Evolutionary conservation across 768 basidiomycete genomes (phyloP).

Genomic region (Daedalea quercina): DNA sequence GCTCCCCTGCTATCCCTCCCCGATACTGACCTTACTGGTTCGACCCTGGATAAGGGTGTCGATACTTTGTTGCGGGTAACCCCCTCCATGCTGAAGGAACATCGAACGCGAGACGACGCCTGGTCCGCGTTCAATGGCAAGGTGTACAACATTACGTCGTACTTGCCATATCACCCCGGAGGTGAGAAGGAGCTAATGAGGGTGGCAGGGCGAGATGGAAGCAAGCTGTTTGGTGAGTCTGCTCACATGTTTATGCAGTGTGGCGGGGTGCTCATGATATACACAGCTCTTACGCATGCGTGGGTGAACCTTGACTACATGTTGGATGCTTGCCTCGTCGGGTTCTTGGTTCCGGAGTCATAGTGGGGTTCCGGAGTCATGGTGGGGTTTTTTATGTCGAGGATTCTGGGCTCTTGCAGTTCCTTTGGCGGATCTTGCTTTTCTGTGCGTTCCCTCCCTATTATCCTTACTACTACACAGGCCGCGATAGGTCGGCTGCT

Average conservation of each 20-base stretch:
- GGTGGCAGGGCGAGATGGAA: constrained; percentile 91
- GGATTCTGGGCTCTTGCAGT: too few species aligned
- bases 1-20: neutral
- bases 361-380: neutral
- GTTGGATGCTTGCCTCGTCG: constrained; percentile 89
- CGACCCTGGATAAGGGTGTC: constrained; percentile 48
- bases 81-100: constrained; percentile 69
- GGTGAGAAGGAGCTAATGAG: constrained; percentile 94
- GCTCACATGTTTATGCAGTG: neutral
- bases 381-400: too few species aligned
- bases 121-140: constrained; percentile 92
- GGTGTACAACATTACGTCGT: constrained; percentile 95
- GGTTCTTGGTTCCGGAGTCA: constrained; percentile 74
- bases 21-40: neutral
- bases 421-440: too few species aligned
- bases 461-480: too few species aligned
- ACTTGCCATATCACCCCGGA: constrained; percentile 88
- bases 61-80: constrained; percentile 63
- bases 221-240: constrained; percentile 82
- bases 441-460: too few species aligned
- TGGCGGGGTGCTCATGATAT: neutral
- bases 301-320: constrained; percentile 98
- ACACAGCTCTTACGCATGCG: constrained; percentile 78
- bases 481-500: too few species aligned
- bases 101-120: constrained; percentile 81